Evolutionary conservation across 169 alveolate species (phyloP), one percentile per base, ranked within the genome.

Genomic region (Hepatocystis sp.): DNA sequence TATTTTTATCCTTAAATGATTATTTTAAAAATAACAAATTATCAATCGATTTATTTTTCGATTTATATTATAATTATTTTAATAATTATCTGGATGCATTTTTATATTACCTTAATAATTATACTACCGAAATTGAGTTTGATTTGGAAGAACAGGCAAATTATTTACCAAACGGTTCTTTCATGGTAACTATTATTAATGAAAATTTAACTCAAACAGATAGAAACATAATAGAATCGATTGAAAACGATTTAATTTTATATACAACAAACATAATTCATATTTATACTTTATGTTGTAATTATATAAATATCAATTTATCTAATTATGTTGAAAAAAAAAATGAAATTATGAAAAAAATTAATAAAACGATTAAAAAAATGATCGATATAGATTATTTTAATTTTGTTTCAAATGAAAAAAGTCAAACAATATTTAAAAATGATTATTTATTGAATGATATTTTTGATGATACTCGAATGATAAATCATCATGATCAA

Each of bases 1-100:
- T 81, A n/a, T 81, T 81, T 63, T 55, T 81, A 2, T 81, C 84
- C 30, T 30, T 81, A 65, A 81, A 81, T 44, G 84, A 61, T 1
- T 28, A 19, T 2, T 52, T 81, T 7, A 30, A 30, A 44, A 56
- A 39, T 55, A 40, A 81, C 5, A 61, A 32, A 53, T 63, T 81
- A 27, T 55, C 84, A 51, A 28, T 27, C 4, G 89, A 81, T 63
- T 36, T 52, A 49, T 61, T 81, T 11, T 81, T 81, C 32, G 89
- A 81, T 53, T 56, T 81, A 17, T 81, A 81, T 19, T 81, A 81
- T 28, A 21, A 66, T n/a, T 53, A 81, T 40, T 81, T 49, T 64
- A 47, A 27, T 55, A 61, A 81, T 28, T 81, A 61, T 10, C 47
- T 81, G 4, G 84, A 61, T 2, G 64, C 58, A 10, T 81, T 81